Evolutionary conservation across 495 filamentous ascomycete species (phyloP).

Genomic region (Daldinia loculata): DNA sequence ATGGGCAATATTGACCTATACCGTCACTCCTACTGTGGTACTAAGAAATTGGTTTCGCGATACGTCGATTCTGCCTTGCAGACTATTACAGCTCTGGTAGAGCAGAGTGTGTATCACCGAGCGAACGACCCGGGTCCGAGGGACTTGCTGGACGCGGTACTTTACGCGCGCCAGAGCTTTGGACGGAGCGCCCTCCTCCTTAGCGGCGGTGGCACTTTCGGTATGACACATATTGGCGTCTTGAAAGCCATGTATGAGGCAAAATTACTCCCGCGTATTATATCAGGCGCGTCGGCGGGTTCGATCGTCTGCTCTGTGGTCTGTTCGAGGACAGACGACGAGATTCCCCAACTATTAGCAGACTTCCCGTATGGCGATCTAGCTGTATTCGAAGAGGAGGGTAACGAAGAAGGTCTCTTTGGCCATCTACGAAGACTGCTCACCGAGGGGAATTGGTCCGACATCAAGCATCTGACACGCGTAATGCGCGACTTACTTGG

Average conservation of each 20-base stretch:
- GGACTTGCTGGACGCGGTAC: conserved; percentile 73
- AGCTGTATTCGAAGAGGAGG: conserved; percentile 80
- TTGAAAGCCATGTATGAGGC: conserved; percentile 82
- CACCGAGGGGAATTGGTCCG: conserved; percentile 82
- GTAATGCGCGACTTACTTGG: conserved; percentile 84
- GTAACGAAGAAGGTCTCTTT: conserved; percentile 71
- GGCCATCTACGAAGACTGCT: conserved; percentile 77
- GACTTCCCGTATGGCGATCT: conserved; percentile 84
- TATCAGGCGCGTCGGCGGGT: conserved; percentile 93
- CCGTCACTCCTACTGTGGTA: conserved; percentile 84
- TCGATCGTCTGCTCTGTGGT: conserved; percentile 90
- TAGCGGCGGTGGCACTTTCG: conserved; percentile 91
- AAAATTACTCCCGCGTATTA: conserved; percentile 83
- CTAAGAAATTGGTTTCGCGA: conserved; percentile 83
- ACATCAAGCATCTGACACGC: conserved; percentile 78
- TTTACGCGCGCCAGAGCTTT: conserved; percentile 84
- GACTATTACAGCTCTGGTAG: conserved; percentile 75
- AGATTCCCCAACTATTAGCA: conserved; percentile 76
- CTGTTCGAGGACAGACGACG: conserved; percentile 84
- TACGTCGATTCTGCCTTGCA: conserved; percentile 82
- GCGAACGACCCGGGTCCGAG: conserved; percentile 65
- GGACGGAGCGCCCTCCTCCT: conserved; percentile 86
- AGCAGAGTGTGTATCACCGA: conserved; percentile 63
- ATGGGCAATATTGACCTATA: conserved; percentile 88
- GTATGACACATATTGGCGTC: conserved; percentile 97